Percentiles rank a stretch among this genome's conserved stretches.
phyloP scores from a whole-genome alignment of 169 alveolate genomes.

The Babesia caballi region DNA sequence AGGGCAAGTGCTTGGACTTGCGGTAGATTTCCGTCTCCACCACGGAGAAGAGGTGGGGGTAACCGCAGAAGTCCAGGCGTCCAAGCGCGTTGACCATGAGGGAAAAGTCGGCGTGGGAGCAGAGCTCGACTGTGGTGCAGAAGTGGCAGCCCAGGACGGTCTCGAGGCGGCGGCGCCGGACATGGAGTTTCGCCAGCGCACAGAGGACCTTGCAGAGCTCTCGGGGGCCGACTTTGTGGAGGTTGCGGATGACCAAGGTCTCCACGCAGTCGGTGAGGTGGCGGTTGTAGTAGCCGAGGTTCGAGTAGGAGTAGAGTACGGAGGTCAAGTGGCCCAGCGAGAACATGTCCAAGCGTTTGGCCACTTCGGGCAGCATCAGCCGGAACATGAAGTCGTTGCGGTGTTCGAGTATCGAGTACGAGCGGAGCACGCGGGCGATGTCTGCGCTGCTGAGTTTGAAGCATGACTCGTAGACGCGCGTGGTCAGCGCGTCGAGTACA shows the following conservation, averaged over 20 bases:
- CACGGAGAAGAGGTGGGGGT: slow-evolving; percentile 34
- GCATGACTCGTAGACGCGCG: slow-evolving; percentile 19
- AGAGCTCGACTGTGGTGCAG: slow-evolving; percentile 29
- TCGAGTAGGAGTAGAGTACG: slow-evolving; percentile 47
- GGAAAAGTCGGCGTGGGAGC: slow-evolving; percentile 15
- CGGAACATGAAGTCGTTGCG: slow-evolving; percentile 54
- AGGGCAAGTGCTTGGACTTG: slow-evolving; percentile 15
- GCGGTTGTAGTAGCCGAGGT: slow-evolving; percentile 47
- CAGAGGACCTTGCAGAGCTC: slow-evolving; percentile 37
- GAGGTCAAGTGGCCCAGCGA: slow-evolving; percentile 34
- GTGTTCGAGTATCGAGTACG: slow-evolving; percentile 49
- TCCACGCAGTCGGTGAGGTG: slow-evolving; percentile 26
- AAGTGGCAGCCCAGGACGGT: slow-evolving; percentile 60
- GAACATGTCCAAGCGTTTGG: slow-evolving; percentile 33
- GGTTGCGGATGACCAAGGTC: not conserved
- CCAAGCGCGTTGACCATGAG: slow-evolving; percentile 33
- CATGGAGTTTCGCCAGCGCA: slow-evolving; percentile 33
- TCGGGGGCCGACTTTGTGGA: slow-evolving; percentile 22
- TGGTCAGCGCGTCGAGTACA: slow-evolving; percentile 26
- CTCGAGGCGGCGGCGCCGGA: not conserved
- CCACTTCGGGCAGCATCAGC: slow-evolving; percentile 39
- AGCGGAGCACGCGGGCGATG: slow-evolving; percentile 17
- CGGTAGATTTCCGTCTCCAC: slow-evolving; percentile 55
- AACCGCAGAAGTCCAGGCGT: slow-evolving; percentile 40
- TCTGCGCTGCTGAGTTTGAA: slow-evolving; percentile 10